Evolutionary conservation across 2,329 filamentous ascomycete genomes (phyloP).

Genomic region (Aspergillus brasiliensis): DNA sequence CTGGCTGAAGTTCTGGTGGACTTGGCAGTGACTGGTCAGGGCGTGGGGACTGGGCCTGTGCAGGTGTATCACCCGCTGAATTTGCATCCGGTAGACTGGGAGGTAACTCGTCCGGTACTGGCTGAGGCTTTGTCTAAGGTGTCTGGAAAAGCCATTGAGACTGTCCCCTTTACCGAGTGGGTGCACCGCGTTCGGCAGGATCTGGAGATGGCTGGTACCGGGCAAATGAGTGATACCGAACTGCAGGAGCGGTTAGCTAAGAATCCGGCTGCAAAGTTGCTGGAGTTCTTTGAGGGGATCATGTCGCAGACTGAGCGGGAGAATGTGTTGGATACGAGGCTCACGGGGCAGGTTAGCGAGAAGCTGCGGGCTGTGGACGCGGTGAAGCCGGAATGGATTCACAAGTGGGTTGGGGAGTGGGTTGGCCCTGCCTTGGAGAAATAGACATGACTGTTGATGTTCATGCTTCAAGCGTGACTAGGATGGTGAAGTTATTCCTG

Average conservation of each 20-base stretch:
- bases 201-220: constrained; percentile 10
- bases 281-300: constrained; percentile 33
- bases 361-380: constrained; percentile 28
- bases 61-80: constrained; percentile 24
- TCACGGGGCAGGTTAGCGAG: constrained; percentile 22
- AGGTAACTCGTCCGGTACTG: constrained; percentile 6
- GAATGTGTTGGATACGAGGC: constrained; percentile 20
- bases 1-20: constrained; percentile 38
- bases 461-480: too few relatives aligned
- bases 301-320: constrained; percentile 5
- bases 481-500: too few relatives aligned
- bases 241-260: constrained; percentile 14
- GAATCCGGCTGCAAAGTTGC: constrained; percentile 35
- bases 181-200: constrained; percentile 12
- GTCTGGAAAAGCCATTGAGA: not conserved
- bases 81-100: constrained; percentile 17
- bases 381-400: constrained; percentile 36
- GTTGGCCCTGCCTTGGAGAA: too few relatives aligned
- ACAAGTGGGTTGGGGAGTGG: constrained; percentile 42
- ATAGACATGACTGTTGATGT: too few relatives aligned
- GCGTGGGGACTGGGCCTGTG: not conserved
- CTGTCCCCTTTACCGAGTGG: constrained; percentile 19
- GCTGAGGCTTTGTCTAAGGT: not conserved
- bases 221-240: constrained; percentile 4
- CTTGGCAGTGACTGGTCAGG: not conserved